Evolutionary conservation across 306 rosid species (phyloP).

Genomic region (Bauhinia variegata): DNA sequence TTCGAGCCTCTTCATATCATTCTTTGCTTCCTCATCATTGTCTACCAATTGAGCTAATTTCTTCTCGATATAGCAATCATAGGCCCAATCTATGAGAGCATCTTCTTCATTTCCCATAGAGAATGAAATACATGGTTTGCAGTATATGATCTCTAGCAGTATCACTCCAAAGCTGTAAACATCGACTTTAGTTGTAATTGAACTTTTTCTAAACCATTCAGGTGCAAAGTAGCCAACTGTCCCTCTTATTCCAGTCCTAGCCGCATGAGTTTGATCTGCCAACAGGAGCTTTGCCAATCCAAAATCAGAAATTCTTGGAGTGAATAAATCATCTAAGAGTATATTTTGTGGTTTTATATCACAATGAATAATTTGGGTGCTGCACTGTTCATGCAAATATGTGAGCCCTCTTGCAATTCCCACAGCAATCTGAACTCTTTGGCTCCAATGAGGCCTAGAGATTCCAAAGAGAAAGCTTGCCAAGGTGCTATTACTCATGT

Average conservation of each 20-base stretch:
- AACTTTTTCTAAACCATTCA: slow-evolving; percentile 15
- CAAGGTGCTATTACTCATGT: neutral
- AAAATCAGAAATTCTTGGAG: slow-evolving; percentile 28
- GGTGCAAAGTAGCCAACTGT: slow-evolving; percentile 26
- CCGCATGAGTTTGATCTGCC: neutral
- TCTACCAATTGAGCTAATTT: neutral
- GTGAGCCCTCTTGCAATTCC: neutral
- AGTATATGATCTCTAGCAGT: slow-evolving; percentile 21
- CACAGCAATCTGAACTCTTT: slow-evolving; percentile 1
- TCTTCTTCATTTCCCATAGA: neutral
- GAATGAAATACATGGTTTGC: neutral
- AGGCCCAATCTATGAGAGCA: slow-evolving; percentile 5
- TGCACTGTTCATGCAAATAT: neutral
- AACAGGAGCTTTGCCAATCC: slow-evolving; percentile 31
- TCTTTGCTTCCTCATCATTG: slow-evolving; percentile 8
- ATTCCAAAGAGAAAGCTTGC: slow-evolving; percentile 4
- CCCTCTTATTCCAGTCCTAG: slow-evolving; percentile 9
- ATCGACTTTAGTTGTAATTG: slow-evolving; percentile 7
- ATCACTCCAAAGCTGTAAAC: slow-evolving; percentile 23
- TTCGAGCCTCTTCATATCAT: slow-evolving; percentile 24
- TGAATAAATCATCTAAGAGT: neutral
- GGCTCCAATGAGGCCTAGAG: slow-evolving; percentile 16
- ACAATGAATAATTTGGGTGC: slow-evolving; percentile 11
- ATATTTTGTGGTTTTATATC: slow-evolving; percentile 25
- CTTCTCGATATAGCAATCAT: neutral